A percentile compares a stretch with the other conserved stretches of the same genome.
phyloP scores from a whole-genome alignment of 1,284 basidiomycete species.

The Filobasidium uniguttulatum region DNA sequence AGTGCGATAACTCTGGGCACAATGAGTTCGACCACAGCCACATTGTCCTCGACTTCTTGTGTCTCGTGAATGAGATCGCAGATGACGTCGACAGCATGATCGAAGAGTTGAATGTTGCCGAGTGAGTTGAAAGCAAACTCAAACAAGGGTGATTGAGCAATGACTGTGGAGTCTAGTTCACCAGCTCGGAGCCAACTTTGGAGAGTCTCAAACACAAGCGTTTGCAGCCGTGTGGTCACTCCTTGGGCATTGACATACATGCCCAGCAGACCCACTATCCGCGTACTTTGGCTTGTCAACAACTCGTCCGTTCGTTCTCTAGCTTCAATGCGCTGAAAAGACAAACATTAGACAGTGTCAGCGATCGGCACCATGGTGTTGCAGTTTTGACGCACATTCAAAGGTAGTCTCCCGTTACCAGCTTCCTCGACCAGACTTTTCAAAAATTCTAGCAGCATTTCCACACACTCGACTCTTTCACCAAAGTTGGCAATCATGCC shows the following conservation, averaged over 20 bases:
- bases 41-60: slow-evolving; percentile 91
- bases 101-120: slow-evolving; percentile 72
- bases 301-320: slow-evolving; percentile 50
- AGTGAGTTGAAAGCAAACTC: slow-evolving; percentile 70
- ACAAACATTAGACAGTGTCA: too few relatives aligned
- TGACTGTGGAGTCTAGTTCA: slow-evolving; percentile 53
- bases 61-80: slow-evolving; percentile 97
- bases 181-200: slow-evolving; percentile 80
- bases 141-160: slow-evolving; percentile 74
- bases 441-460: slow-evolving; percentile 75
- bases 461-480: slow-evolving; percentile 66
- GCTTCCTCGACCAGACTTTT: slow-evolving; percentile 83
- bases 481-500: slow-evolving; percentile 78
- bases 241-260: slow-evolving; percentile 85
- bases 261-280: slow-evolving; percentile 63
- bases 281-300: slow-evolving; percentile 56
- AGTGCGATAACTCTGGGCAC: slow-evolving; percentile 68
- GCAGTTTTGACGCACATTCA: slow-evolving; percentile 50
- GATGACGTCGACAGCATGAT: slow-evolving; percentile 77
- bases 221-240: slow-evolving; percentile 67
- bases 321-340: slow-evolving; percentile 64
- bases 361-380: slow-evolving; percentile 3
- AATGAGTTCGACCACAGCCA: slow-evolving; percentile 72
- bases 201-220: slow-evolving; percentile 72
- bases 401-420: slow-evolving; percentile 72